phyloP scores from a whole-genome alignment of 495 filamentous ascomycete genomes.

The Trichocladium uniseriatum region DNA sequence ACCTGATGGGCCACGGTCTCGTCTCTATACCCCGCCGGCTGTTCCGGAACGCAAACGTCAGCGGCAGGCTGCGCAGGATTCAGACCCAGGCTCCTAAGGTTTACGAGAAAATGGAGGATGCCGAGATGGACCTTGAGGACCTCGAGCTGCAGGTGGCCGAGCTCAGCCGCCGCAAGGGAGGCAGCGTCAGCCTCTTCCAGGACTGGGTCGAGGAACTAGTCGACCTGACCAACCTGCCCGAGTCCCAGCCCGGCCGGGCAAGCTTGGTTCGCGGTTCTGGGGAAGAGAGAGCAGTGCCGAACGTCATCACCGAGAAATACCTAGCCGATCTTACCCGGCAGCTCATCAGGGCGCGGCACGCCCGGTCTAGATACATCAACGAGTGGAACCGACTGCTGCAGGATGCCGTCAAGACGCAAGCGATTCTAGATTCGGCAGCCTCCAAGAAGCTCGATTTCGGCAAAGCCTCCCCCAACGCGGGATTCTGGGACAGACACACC shows the following conservation, averaged over 20 bases:
- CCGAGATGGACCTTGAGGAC: constrained; percentile 68
- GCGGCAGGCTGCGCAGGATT: constrained; percentile 58
- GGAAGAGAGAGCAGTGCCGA: constrained; percentile 46
- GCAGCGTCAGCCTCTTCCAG: constrained; percentile 68
- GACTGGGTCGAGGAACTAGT: constrained; percentile 92
- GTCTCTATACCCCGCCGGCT: constrained; percentile 81
- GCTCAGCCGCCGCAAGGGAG: constrained; percentile 71
- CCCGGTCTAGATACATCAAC: constrained; percentile 67
- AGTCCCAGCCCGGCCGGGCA: constrained; percentile 43
- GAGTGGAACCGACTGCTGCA: constrained; percentile 77
- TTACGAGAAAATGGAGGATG: constrained; percentile 82
- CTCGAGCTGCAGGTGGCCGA: constrained; percentile 70
- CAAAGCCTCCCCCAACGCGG: constrained; percentile 45
- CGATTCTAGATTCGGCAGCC: constrained; percentile 72
- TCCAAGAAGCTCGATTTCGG: constrained; percentile 74
- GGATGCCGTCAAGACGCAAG: constrained; percentile 63
- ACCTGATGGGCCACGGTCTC: constrained; percentile 92
- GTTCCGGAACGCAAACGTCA: constrained; percentile 65
- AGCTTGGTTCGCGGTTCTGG: constrained; percentile 31
- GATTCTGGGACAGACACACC: constrained; percentile 43
- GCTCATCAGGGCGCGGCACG: constrained; percentile 70
- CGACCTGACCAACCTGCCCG: constrained; percentile 61
- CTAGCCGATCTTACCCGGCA: constrained; percentile 79
- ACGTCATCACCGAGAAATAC: constrained; percentile 86
- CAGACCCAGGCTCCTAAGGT: constrained; percentile 71